Percentiles rank a stretch among this genome's conserved stretches.
Evolutionary conservation across 1,139 yeast genomes (phyloP).

Genomic region (Hemisphaericaspora lyxosophila): DNA sequence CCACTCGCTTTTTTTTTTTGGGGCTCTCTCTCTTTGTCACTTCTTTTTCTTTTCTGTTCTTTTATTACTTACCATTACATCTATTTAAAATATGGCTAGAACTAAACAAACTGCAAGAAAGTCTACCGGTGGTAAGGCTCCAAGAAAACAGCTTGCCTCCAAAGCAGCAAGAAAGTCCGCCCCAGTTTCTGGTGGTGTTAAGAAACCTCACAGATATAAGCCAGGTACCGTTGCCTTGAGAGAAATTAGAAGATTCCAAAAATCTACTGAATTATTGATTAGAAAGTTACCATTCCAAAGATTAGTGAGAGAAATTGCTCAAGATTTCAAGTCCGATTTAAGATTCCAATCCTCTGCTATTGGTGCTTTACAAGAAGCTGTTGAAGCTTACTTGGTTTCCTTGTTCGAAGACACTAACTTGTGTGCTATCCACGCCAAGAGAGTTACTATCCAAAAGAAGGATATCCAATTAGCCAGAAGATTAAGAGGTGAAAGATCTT

Average conservation of each 20-base stretch:
- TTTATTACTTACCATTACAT: conserved; percentile 5
- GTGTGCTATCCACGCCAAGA: conserved; percentile 56
- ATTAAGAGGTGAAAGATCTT: conserved; percentile 54
- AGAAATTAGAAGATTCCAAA: conserved; percentile 56
- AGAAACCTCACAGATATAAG: conserved; percentile 56
- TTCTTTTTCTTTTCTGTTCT: conserved; percentile 4
- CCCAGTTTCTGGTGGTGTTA: conserved; percentile 53
- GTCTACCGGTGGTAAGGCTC: conserved; percentile 56
- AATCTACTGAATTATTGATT: conserved; percentile 51
- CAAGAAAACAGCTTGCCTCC: conserved; percentile 55
- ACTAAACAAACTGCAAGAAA: conserved; percentile 56
- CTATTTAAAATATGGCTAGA: conserved; percentile 41
- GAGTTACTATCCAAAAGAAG: conserved; percentile 55
- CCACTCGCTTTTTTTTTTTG: conserved; percentile 8
- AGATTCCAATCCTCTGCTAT: conserved; percentile 54
- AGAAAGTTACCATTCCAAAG: conserved; percentile 54
- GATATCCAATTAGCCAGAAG: conserved; percentile 56
- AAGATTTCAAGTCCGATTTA: conserved; percentile 52
- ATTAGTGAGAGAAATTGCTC: conserved; percentile 51
- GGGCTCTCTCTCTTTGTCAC: conserved; percentile 3
- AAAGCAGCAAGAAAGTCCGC: conserved; percentile 56
- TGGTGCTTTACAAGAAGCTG: conserved; percentile 56
- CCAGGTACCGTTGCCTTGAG: conserved; percentile 58
- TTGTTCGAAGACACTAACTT: conserved; percentile 54
- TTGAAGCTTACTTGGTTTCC: conserved; percentile 52